Evolutionary conservation across 73 alveolate species (phyloP).

Genomic region (Tetrahymena malaccensis): DNA sequence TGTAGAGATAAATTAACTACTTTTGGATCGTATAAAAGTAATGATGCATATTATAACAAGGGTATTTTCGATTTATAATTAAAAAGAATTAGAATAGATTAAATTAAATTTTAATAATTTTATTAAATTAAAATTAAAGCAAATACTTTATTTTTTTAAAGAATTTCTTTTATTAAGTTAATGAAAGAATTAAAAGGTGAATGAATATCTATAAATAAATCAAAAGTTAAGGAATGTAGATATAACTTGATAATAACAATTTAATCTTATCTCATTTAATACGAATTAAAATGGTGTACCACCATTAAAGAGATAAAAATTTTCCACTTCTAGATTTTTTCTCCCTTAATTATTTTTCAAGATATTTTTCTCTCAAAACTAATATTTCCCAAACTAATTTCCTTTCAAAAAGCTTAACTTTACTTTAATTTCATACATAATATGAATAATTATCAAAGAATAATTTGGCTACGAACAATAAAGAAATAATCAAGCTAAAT

Average conservation of each 20-base stretch:
- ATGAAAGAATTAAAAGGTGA: neutral
- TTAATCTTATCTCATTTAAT: neutral
- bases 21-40: too few relatives aligned
- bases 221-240: too few relatives aligned
- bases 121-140: neutral
- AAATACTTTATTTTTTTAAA: neutral
- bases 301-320: too few relatives aligned
- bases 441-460: neutral
- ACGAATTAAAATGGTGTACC: too few relatives aligned
- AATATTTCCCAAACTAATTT: neutral
- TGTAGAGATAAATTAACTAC: too few relatives aligned
- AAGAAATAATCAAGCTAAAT: neutral
- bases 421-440: neutral
- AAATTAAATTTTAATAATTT: neutral
- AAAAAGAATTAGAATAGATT: neutral
- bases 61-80: neutral
- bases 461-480: too few relatives aligned
- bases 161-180: neutral
- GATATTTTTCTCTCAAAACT: neutral
- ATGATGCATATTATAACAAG: too few relatives aligned
- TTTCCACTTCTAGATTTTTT: too few relatives aligned
- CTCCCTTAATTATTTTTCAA: neutral
- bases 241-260: neutral
- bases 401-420: neutral
- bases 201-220: too few relatives aligned